These are phyloP conservation scores for Poterioochromonas sp. DNA, from an alignment of 352 stramenopile genomes.

Conservation along the genomic window DNA sequence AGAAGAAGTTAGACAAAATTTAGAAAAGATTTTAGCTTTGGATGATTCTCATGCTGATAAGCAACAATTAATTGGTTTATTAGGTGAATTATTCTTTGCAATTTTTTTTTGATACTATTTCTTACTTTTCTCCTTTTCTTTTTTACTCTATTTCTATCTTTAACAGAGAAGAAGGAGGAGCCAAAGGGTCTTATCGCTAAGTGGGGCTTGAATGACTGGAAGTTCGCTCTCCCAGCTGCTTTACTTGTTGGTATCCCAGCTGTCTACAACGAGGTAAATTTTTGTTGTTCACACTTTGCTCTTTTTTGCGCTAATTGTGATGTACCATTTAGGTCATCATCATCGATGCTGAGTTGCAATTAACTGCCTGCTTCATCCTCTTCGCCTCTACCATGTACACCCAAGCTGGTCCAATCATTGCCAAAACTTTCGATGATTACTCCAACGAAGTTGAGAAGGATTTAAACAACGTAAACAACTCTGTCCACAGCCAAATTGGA, in stretches of 20 bases:
- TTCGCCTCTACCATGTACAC: conserved; percentile 23
- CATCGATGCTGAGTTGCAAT: conserved; percentile 8
- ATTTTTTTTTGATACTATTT: not conserved
- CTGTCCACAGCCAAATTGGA: not conserved
- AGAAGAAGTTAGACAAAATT: not conserved
- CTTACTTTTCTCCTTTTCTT: not conserved
- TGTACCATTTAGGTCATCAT: not conserved
- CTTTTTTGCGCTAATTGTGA: no score
- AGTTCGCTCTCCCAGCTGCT: conserved; percentile 19
- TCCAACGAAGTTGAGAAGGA: conserved; percentile 15
- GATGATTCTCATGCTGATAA: conserved; percentile 15
- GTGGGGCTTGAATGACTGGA: conserved; percentile 27
- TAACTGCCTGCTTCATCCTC: conserved; percentile 19
- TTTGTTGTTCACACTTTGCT: not conserved
- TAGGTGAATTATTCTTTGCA: conserved; percentile 18
- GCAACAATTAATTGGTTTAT: conserved; percentile 12
- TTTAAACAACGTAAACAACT: conserved; percentile 18
- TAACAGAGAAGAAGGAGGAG: conserved; percentile 21
- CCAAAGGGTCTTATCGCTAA: not conserved
- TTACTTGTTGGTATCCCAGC: not conserved
- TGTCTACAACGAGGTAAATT: conserved; percentile 11
- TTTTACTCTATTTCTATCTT: conserved; percentile 15
- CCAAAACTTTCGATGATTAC: conserved; percentile 3
- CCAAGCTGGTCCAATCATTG: conserved; percentile 23
- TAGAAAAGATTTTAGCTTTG: conserved; percentile 24